phyloP scores from a whole-genome alignment of 805 yeast species.

The Saturnispora ahearnii region DNA sequence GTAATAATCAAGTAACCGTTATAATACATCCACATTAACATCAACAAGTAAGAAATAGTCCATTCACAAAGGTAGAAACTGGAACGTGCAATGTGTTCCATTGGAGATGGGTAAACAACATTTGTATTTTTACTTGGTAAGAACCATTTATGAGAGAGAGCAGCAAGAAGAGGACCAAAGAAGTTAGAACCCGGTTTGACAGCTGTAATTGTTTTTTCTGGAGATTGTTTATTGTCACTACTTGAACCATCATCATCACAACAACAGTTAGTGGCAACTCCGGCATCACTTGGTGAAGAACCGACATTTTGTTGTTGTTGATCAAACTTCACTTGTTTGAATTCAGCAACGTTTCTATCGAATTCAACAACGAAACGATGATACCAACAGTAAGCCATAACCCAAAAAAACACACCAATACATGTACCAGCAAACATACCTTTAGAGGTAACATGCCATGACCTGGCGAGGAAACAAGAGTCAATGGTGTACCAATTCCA shows the following conservation, averaged over 20 bases:
- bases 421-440: constrained; percentile 70
- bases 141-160: constrained; percentile 25
- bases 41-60: constrained; percentile 56
- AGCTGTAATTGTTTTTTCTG: not conserved
- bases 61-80: constrained; percentile 48
- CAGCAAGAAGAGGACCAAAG: constrained; percentile 18
- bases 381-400: constrained; percentile 48
- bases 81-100: constrained; percentile 46
- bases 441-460: constrained; percentile 53
- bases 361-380: constrained; percentile 47
- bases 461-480: constrained; percentile 50
- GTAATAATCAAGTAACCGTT: constrained; percentile 60
- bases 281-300: not conserved
- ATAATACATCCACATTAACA: constrained; percentile 69
- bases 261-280: constrained; percentile 3
- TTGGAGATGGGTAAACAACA: constrained; percentile 30
- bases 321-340: constrained; percentile 9
- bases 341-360: constrained; percentile 31
- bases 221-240: not conserved
- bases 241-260: not conserved
- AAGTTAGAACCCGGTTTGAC: constrained; percentile 12
- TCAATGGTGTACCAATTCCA: constrained; percentile 72
- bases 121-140: constrained; percentile 10
- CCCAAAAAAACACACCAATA: constrained; percentile 55
- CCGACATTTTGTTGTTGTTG: not conserved